These are phyloP conservation scores for Dryadomyces quercivorus DNA, from an alignment of 2,329 filamentous ascomycete genomes.

Conservation along the genomic window DNA sequence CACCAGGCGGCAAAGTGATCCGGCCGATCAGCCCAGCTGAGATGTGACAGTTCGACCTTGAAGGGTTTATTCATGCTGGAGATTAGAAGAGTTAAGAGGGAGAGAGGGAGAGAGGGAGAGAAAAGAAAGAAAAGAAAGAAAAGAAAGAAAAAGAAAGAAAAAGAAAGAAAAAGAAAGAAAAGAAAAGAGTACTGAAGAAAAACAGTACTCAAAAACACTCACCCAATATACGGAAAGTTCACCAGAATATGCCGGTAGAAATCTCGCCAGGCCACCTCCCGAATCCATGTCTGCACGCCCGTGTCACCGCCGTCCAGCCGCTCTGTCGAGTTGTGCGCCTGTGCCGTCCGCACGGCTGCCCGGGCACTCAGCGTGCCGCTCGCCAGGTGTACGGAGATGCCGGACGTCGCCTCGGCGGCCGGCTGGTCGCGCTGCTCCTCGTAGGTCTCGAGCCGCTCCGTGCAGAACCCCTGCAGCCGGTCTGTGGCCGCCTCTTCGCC, in stretches of 20 bases:
- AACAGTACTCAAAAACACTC: conserved; percentile 1
- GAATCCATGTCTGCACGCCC: conserved; percentile 64
- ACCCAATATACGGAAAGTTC: conserved; percentile 73
- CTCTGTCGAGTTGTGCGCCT: conserved; percentile 34
- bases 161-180: background rate
- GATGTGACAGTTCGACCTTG: background rate
- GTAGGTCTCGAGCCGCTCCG: conserved; percentile 51
- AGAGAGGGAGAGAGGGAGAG: background rate
- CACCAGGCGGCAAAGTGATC: background rate
- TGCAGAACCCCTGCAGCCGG: conserved; percentile 55
- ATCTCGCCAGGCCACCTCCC: conserved; percentile 75
- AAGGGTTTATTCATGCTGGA: background rate
- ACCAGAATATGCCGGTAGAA: conserved; percentile 81
- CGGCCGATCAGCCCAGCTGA: background rate
- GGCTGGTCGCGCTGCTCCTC: conserved; percentile 38
- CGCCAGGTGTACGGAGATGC: conserved; percentile 59
- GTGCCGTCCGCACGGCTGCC: conserved; percentile 48
- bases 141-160: background rate
- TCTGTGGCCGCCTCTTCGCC: conserved; percentile 41
- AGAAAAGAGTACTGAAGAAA: background rate
- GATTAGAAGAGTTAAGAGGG: background rate
- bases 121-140: background rate
- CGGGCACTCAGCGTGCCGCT: conserved; percentile 53
- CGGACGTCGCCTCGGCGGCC: conserved; percentile 48
- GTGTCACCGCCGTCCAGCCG: conserved; percentile 55